Base-by-base conservation (phyloP, 495 filamentous ascomycete genomes). In the Neurospora sp. region DNA sequence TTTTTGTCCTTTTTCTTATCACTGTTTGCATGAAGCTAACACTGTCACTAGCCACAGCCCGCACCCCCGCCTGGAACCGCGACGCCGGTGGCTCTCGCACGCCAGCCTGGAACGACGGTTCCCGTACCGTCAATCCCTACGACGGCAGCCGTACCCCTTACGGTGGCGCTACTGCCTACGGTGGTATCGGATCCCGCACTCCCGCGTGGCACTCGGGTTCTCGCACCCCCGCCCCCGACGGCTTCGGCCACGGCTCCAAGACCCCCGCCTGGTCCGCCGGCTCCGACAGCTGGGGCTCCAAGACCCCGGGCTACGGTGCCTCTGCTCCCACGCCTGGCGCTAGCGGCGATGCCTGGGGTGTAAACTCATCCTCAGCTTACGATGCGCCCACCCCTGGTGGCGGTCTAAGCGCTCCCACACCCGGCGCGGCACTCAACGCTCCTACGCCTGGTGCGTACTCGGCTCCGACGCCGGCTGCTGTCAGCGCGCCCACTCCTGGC, bases 381-480 rank as follows among this genome's bases (percentile, higher is more conserved):
- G 91, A 93, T 70, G 91, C 92, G 7, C 93, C 93, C 7, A 96
- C 93, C 0, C 93, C 93, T 0, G 92, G 92, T 9, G 91, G 87
- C 68, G 82, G 84, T 17, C 79, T 89, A 40, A 89, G 86, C 40
- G 92, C 92, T 14, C 91, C 93, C 17, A 94, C 92, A 0, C 91
- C 92, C 0, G 48, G 48, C 48, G 90, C 87, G 41, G 89, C 85
- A 22, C 83, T 89, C 71, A 91, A 90, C 48, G 93, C 93, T 1
- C 92, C 94, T 0, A 98, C 94, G 0, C 94, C 94, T 0, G 91
- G 92, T 75, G 88, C 90, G 0, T 85, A 88, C 70, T 88, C 84
- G 39, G 90, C 91, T 14, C 90, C 92, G 20, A 92, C 91, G 2
- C 90, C 90, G 0, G 88, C 87, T 31, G 85, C 83, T 20, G 78